Evolutionary conservation across 495 filamentous ascomycete genomes (phyloP).

Genomic region (Penicillium odoratum): DNA sequence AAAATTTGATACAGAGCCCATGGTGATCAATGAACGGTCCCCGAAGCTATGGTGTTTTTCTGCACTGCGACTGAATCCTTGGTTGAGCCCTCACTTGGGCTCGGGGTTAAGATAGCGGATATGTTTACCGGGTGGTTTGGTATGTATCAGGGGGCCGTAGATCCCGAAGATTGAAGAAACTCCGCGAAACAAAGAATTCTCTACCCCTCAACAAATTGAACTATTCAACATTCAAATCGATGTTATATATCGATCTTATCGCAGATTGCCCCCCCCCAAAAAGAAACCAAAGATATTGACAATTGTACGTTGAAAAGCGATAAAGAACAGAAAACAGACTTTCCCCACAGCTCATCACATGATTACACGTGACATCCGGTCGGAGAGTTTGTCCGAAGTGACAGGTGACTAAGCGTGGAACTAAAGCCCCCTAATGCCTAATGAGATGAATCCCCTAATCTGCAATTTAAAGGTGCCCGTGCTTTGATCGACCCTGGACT

Average conservation of each 20-base stretch:
- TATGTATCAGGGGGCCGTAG: conserved; percentile 6
- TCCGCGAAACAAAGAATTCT: background rate
- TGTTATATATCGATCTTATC: no score
- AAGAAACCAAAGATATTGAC: background rate
- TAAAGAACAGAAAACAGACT: background rate
- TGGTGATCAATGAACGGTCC: conserved; percentile 10
- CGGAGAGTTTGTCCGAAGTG: background rate
- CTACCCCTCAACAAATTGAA: background rate
- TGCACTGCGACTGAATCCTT: background rate
- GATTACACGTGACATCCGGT: conserved; percentile 2
- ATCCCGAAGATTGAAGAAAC: conserved; percentile 2
- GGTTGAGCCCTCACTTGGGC: background rate
- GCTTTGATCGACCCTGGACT: conserved; percentile 34
- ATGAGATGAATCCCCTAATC: conserved; percentile 25
- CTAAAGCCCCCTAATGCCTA: conserved; percentile 5
- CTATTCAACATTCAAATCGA: background rate
- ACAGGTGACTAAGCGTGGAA: conserved; percentile 1
- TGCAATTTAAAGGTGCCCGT: conserved; percentile 22
- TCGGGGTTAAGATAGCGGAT: conserved; percentile 5
- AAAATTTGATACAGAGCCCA: conserved; percentile 34
- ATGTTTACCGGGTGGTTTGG: conserved; percentile 3
- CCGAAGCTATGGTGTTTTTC: background rate
- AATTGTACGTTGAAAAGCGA: background rate
- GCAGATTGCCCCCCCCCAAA: background rate
- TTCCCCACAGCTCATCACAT: background rate